phyloP scores from a whole-genome alignment of 2,329 filamentous ascomycete genomes.

The Penicillium sp. region DNA sequence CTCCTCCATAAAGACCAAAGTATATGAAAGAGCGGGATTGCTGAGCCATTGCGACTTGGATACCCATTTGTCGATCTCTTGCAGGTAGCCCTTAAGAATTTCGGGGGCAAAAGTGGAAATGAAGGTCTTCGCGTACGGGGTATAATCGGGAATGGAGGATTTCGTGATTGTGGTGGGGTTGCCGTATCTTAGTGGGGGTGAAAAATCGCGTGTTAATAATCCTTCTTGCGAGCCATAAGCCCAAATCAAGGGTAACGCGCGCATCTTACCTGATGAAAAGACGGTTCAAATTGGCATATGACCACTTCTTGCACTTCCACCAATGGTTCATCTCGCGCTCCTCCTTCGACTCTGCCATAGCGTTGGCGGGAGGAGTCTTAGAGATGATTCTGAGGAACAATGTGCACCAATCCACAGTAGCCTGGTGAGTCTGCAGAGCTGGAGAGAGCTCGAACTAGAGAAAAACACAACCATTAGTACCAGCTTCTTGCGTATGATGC shows the following conservation, averaged over 20 bases:
- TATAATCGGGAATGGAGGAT: slow-evolving; percentile 73
- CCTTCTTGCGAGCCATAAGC: background rate
- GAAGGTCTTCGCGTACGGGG: slow-evolving; percentile 86
- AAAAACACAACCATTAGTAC: slow-evolving; percentile 32
- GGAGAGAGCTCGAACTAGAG: slow-evolving; percentile 79
- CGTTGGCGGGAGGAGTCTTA: slow-evolving; percentile 77
- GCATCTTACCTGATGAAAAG: slow-evolving; percentile 79
- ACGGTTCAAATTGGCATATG: slow-evolving; percentile 95
- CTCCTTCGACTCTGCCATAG: slow-evolving; percentile 76
- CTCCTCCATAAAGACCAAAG: slow-evolving; percentile 92
- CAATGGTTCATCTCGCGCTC: slow-evolving; percentile 94
- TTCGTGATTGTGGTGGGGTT: slow-evolving; percentile 78
- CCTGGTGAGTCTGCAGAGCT: slow-evolving; percentile 75
- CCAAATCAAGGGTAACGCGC: background rate
- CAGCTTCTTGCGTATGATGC: slow-evolving; percentile 25
- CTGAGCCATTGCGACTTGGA: slow-evolving; percentile 93
- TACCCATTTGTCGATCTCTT: slow-evolving; percentile 97
- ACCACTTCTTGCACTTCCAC: slow-evolving; percentile 99
- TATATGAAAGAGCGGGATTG: slow-evolving; percentile 90
- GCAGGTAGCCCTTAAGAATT: slow-evolving; percentile 91
- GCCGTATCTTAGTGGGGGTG: slow-evolving; percentile 71
- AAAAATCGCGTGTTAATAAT: slow-evolving; percentile 12
- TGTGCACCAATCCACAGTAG: slow-evolving; percentile 94
- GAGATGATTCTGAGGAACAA: slow-evolving; percentile 89
- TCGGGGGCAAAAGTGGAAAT: slow-evolving; percentile 90